Conservation (phyloP, 2,329 filamentous ascomycete genomes). For the Cryphonectria japonica region DNA sequence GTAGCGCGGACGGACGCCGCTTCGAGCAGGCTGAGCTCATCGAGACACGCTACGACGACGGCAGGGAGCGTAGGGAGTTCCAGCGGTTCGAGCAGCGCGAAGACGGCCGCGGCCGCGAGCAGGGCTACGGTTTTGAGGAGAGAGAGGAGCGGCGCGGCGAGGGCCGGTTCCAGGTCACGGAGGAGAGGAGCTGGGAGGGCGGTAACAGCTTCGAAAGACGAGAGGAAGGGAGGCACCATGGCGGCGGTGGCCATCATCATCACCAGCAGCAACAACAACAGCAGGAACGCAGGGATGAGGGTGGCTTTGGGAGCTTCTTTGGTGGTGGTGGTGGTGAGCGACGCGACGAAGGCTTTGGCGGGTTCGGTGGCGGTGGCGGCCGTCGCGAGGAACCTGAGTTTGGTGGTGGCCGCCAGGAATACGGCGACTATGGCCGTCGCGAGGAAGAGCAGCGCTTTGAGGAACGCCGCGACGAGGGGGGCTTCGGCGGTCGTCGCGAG, state of each 20-base stretch:
- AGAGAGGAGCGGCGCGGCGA: constrained; percentile 56
- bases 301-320: background rate
- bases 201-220: constrained; percentile 35
- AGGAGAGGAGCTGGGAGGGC: constrained; percentile 53
- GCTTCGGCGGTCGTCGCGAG: constrained; percentile 28
- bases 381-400: constrained; percentile 29
- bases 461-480: constrained; percentile 21
- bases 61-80: constrained; percentile 63
- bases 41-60: constrained; percentile 61
- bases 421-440: constrained; percentile 30
- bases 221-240: constrained; percentile 36
- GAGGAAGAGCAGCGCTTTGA: constrained; percentile 5
- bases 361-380: constrained; percentile 30
- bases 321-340: constrained; percentile 38
- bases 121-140: constrained; percentile 62
- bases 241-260: constrained; percentile 30
- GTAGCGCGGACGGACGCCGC: constrained; percentile 49
- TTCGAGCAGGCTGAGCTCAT: constrained; percentile 65
- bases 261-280: constrained; percentile 33
- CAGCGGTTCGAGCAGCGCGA: constrained; percentile 63
- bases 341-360: constrained; percentile 34
- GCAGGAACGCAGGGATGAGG: constrained; percentile 28
- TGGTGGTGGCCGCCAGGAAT: constrained; percentile 27
- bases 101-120: constrained; percentile 41
- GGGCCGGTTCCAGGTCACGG: constrained; percentile 62